These are phyloP conservation scores for Syzygium grande DNA, from an alignment of 345 rosid species.

Conservation along the genomic window DNA sequence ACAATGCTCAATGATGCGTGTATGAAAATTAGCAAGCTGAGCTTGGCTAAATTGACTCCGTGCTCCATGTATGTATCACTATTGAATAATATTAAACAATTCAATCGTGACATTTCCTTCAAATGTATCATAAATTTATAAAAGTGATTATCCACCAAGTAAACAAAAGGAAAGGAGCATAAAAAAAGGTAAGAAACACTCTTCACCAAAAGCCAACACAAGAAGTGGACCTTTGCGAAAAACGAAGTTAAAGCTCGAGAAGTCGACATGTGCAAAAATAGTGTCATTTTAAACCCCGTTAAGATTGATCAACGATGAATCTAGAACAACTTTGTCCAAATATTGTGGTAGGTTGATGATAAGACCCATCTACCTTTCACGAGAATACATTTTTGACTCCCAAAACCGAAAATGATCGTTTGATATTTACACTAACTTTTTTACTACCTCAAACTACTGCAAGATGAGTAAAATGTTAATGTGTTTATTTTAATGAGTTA, in stretches of 20 bases:
- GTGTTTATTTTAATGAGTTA: not conserved
- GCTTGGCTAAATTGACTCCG: not conserved
- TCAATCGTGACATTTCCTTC: not conserved
- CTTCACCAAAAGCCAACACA: not conserved
- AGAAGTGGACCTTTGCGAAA: not conserved
- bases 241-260: not conserved
- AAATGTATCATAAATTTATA: not conserved
- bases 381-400: not conserved
- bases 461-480: not conserved
- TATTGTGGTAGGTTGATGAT: not conserved
- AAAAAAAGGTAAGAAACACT: not conserved
- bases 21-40: not conserved
- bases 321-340: not conserved
- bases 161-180: not conserved
- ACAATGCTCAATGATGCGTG: not conserved
- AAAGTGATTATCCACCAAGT: not conserved
- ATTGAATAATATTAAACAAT: not conserved
- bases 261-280: not conserved
- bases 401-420: not conserved
- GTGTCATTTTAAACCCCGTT: not conserved
- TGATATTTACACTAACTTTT: not conserved
- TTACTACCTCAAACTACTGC: not conserved
- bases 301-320: not conserved
- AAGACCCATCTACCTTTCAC: not conserved
- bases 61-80: not conserved